phyloP scores from a whole-genome alignment of 331 rosid species.

The Rhamnella rubrinervis region DNA sequence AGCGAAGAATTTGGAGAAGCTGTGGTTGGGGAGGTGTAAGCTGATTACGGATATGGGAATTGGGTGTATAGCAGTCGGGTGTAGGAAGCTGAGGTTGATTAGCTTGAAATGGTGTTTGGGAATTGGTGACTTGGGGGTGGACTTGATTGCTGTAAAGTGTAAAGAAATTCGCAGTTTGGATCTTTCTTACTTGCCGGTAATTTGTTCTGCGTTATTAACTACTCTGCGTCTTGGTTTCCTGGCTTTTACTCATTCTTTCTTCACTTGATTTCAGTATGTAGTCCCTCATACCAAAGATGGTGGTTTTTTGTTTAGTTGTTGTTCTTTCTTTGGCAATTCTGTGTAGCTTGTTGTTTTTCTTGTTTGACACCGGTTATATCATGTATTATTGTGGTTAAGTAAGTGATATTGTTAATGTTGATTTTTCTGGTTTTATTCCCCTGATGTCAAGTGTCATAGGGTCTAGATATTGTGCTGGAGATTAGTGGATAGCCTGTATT shows the following conservation, averaged over 20 bases:
- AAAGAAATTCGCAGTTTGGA: constrained; percentile 63
- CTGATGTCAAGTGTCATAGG: too few species aligned
- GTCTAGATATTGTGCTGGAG: too few species aligned
- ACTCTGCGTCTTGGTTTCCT: neutral
- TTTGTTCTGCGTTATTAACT: neutral
- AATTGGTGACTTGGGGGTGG: constrained; percentile 85
- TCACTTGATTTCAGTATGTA: too few species aligned
- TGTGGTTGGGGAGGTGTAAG: constrained; percentile 80
- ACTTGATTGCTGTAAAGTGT: constrained; percentile 82
- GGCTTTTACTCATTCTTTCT: too few species aligned
- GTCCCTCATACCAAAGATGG: too few species aligned
- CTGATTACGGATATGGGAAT: constrained; percentile 82
- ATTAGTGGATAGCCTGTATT: neutral
- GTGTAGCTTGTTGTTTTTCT: too few species aligned
- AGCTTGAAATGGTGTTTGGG: constrained; percentile 84
- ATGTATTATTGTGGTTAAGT: too few species aligned
- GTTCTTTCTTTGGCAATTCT: neutral
- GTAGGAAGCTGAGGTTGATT: constrained; percentile 63
- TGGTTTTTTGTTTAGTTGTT: neutral
- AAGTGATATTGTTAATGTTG: too few species aligned
- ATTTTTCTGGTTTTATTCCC: too few species aligned
- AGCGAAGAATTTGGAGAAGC: constrained; percentile 68
- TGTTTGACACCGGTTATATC: too few species aligned
- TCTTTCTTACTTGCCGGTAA: constrained; percentile 89
- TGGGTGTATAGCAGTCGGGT: constrained; percentile 93